Conservation (phyloP, 2,329 filamentous ascomycete genomes). For the Elsinoe fawcettii region DNA sequence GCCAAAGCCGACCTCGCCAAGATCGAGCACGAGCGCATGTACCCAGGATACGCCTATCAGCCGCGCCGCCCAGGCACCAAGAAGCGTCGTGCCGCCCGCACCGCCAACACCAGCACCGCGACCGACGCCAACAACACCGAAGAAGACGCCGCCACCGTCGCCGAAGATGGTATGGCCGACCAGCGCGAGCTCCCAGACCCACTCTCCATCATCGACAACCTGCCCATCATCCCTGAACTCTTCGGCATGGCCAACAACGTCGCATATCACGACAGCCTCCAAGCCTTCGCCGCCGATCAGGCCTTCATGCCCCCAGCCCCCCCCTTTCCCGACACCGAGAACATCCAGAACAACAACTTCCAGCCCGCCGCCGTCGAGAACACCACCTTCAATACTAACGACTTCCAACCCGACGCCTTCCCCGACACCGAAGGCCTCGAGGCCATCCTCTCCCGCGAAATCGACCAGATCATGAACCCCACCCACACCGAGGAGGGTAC, state of each 20-base stretch:
- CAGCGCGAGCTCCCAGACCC: not conserved
- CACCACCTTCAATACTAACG: no score
- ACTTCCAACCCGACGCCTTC: not conserved
- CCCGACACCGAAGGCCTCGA: not conserved
- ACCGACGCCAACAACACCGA: not conserved
- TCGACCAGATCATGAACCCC: not conserved
- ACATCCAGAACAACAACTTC: not conserved
- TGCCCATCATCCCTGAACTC: not conserved
- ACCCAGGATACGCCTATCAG: constrained; percentile 41
- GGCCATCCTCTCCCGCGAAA: not conserved
- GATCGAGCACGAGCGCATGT: constrained; percentile 32
- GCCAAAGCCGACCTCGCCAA: constrained; percentile 34
- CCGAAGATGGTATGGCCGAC: not conserved
- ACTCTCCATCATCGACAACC: not conserved
- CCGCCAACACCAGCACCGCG: not conserved
- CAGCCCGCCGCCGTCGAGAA: not conserved
- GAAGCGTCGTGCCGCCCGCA: constrained; percentile 35
- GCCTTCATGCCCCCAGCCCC: not conserved
- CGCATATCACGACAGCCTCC: not conserved
- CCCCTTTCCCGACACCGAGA: not conserved
- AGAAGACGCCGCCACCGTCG: not conserved
- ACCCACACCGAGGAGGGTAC: not conserved
- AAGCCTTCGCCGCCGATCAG: not conserved
- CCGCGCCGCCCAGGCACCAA: constrained; percentile 41
- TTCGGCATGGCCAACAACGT: not conserved